Evolutionary conservation across 441 rosid genomes (phyloP).

Genomic region (Brassica hybrid): DNA sequence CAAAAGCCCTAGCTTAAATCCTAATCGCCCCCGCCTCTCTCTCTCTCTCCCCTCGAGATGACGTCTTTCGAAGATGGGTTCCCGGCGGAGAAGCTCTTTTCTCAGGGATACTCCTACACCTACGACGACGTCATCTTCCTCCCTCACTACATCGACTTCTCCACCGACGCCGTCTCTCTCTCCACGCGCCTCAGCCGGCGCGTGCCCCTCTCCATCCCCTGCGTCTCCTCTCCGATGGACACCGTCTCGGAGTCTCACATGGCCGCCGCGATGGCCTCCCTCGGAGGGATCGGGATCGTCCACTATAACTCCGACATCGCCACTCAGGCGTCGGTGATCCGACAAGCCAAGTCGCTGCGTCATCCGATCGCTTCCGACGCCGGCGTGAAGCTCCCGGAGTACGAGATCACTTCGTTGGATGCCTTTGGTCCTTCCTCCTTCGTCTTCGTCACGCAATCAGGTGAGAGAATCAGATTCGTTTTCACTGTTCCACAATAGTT

Average conservation of each 20-base stretch:
- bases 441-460: conserved; percentile 44
- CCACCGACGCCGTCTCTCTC: conserved; percentile 70
- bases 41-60: too few species aligned
- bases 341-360: conserved; percentile 69
- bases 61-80: conserved; percentile 74
- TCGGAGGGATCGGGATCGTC: conserved; percentile 79
- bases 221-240: conserved; percentile 93
- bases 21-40: conserved; percentile 18
- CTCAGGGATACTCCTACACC: conserved; percentile 83
- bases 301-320: conserved; percentile 63
- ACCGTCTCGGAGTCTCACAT: conserved; percentile 84
- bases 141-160: conserved; percentile 86
- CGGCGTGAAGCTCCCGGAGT: conserved; percentile 49
- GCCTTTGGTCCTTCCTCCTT: conserved; percentile 52
- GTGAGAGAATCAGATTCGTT: conserved; percentile 34
- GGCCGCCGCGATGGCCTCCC: conserved; percentile 85
- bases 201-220: conserved; percentile 71
- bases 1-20: conserved; percentile 27
- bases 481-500: too few species aligned
- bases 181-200: conserved; percentile 69
- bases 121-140: conserved; percentile 87
- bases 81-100: conserved; percentile 57
- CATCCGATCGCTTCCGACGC: conserved; percentile 66
- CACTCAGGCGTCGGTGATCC: conserved; percentile 60
- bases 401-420: conserved; percentile 42